Conservation (phyloP, 2,329 filamentous ascomycete species). For the Apiospora saccharicola region DNA sequence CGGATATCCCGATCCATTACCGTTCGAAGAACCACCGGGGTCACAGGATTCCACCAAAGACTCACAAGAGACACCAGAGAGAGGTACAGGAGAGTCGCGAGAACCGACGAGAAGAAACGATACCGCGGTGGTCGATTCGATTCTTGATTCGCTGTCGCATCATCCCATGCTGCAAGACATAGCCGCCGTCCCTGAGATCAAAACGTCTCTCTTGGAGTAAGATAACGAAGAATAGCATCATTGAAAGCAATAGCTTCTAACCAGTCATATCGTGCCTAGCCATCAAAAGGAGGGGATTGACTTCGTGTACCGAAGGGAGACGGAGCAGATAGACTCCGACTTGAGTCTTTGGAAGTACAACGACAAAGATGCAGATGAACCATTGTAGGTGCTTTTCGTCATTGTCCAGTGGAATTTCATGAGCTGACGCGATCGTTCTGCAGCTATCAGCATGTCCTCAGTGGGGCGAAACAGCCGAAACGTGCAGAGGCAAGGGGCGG, state of each 20-base stretch:
- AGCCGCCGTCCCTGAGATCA: neutral
- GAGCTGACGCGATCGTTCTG: neutral
- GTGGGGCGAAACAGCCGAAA: neutral
- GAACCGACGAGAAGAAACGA: neutral
- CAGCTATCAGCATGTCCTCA: neutral
- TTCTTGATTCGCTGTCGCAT: neutral
- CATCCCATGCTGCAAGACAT: neutral
- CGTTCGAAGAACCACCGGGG: neutral
- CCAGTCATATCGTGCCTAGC: neutral
- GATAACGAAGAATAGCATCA: neutral
- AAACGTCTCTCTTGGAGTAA: neutral
- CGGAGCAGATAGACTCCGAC: neutral
- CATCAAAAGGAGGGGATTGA: neutral
- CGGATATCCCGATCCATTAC: neutral
- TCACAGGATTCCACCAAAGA: neutral
- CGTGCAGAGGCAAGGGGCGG: constrained; percentile 8
- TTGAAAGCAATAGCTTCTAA: neutral
- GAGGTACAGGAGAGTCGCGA: neutral
- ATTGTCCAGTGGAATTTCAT: neutral
- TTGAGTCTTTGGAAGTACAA: constrained; percentile 24
- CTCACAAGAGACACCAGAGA: neutral
- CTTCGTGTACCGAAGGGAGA: neutral
- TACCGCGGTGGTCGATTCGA: neutral
- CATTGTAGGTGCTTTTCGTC: constrained; percentile 12
- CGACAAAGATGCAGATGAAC: constrained; percentile 18